A percentile compares a stretch with the other conserved stretches of the same genome.
Conservation (phyloP, 139 green algal genomes). For the Chlamydomonas eustigma region DNA sequence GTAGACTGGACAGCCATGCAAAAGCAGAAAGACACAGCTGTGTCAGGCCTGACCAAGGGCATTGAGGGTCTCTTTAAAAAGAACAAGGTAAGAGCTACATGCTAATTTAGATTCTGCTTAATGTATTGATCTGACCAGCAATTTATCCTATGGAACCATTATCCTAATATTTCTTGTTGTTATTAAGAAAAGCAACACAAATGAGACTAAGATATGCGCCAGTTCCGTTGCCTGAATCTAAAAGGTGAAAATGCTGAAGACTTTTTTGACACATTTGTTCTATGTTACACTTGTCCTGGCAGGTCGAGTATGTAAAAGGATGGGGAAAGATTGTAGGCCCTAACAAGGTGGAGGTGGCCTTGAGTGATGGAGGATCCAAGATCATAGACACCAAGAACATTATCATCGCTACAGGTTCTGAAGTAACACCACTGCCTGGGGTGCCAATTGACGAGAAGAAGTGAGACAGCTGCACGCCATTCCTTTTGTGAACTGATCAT, state of each 20-base stretch:
- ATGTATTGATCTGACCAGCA: too few species aligned
- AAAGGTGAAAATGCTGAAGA: too few species aligned
- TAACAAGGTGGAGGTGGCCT: constrained; percentile 81
- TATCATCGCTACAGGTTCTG: constrained; percentile 93
- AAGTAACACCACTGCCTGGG: constrained; percentile 81
- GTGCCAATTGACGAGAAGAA: constrained; percentile 92
- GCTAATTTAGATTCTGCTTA: too few species aligned
- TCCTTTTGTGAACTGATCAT: too few species aligned
- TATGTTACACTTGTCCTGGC: too few species aligned
- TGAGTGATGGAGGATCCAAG: constrained; percentile 63
- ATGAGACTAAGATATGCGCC: too few species aligned
- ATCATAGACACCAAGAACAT: constrained; percentile 84
- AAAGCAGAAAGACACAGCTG: constrained; percentile 87
- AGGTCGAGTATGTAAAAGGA: constrained; percentile 92
- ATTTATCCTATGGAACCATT: too few species aligned
- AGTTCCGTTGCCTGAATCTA: too few species aligned
- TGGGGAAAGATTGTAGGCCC: constrained; percentile 76
- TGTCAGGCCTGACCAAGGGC: constrained; percentile 92
- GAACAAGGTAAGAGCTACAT: constrained; percentile 95
- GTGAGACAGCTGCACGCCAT: too few species aligned
- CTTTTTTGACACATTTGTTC: too few species aligned
- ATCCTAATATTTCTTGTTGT: too few species aligned
- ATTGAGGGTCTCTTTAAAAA: constrained; percentile 99
- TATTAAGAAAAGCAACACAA: too few species aligned
- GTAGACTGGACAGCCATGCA: constrained; percentile 76